Conservation (phyloP, 2,329 filamentous ascomycete species). For the Pyrenochaeta sp. region DNA sequence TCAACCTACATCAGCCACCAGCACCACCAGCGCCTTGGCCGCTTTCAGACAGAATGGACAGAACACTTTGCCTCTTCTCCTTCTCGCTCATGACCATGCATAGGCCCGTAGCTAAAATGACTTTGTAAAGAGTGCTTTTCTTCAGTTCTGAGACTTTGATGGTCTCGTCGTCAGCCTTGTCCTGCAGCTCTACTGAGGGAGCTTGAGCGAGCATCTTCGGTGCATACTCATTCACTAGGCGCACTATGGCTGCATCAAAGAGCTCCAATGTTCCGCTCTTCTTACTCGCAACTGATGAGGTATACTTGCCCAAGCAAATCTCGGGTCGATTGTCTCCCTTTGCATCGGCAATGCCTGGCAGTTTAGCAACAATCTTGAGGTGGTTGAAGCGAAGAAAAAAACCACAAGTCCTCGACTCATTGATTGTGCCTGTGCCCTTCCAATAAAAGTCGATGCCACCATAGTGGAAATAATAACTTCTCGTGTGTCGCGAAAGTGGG, state of each 20-base stretch:
- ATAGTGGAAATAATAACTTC: conserved; percentile 40
- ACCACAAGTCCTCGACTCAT: conserved; percentile 31
- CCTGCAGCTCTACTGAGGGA: background rate
- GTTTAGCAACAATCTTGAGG: conserved; percentile 39
- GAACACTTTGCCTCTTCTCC: conserved; percentile 41
- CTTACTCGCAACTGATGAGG: conserved; percentile 28
- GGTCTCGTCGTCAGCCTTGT: conserved; percentile 3
- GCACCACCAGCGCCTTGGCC: conserved; percentile 20
- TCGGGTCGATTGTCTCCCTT: conserved; percentile 10
- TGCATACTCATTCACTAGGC: conserved; percentile 21
- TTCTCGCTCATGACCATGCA: conserved; percentile 46
- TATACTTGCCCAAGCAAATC: conserved; percentile 40
- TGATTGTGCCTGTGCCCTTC: conserved; percentile 44
- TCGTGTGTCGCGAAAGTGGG: conserved; percentile 36
- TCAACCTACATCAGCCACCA: conserved; percentile 6
- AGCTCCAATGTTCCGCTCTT: conserved; percentile 42
- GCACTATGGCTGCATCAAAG: conserved; percentile 30
- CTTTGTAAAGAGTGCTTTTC: conserved; percentile 34
- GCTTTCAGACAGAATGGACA: conserved; percentile 10
- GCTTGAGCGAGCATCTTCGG: conserved; percentile 3
- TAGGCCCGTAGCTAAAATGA: conserved; percentile 43
- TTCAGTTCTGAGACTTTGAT: conserved; percentile 21
- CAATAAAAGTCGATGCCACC: conserved; percentile 42
- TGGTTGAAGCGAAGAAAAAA: conserved; percentile 36
- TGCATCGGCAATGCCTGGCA: conserved; percentile 10